A percentile compares a stretch with the other conserved stretches of the same genome.
Conservation (phyloP, 1,284 basidiomycete genomes). For the Ustilago vetiveriae region DNA sequence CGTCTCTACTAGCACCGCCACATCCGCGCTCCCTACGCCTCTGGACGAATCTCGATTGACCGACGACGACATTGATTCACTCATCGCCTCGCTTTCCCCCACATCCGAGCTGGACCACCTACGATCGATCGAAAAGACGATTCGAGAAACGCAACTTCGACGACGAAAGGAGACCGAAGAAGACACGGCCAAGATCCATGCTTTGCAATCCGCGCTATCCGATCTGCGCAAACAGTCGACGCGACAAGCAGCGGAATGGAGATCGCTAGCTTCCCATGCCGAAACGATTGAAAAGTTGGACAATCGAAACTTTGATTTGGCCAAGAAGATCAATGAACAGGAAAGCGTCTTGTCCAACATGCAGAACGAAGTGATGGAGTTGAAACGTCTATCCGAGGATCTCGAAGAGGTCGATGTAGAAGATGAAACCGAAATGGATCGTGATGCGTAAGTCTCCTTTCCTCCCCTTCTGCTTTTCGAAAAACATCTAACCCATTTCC, state of each 20-base stretch:
- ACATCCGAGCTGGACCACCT: conserved; percentile 41
- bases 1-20: background rate
- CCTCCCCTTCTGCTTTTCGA: background rate
- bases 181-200: conserved; percentile 40
- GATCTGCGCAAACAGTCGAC: conserved; percentile 49
- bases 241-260: conserved; percentile 55
- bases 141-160: conserved; percentile 37
- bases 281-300: conserved; percentile 51
- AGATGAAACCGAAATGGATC: conserved; percentile 49
- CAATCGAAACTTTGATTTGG: conserved; percentile 58
- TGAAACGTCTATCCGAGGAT: conserved; percentile 41
- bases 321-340: conserved; percentile 60
- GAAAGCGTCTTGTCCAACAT: conserved; percentile 44
- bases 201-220: conserved; percentile 28
- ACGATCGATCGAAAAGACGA: conserved; percentile 36
- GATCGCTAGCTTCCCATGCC: conserved; percentile 38
- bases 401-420: conserved; percentile 54
- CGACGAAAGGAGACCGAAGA: conserved; percentile 24
- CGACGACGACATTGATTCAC: conserved; percentile 42
- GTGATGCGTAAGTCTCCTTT: conserved; percentile 49
- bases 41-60: conserved; percentile 32
- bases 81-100: conserved; percentile 39
- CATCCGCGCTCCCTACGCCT: background rate
- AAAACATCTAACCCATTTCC: background rate
- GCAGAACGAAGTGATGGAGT: conserved; percentile 45